Conservation (phyloP, 179 eudicot genomes). For the Silene noctiflora region DNA sequence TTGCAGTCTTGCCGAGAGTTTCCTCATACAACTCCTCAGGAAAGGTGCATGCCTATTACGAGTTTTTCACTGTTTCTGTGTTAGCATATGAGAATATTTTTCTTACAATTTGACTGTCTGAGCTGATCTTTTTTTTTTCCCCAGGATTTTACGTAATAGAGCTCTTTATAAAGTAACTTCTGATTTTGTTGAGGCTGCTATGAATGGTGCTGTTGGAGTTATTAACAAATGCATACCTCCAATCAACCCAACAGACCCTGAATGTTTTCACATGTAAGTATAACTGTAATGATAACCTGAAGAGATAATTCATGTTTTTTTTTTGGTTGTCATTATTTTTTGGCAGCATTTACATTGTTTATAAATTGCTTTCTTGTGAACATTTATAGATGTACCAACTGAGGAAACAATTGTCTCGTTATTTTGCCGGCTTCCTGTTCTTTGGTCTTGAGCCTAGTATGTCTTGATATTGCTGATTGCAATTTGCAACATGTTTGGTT, state of each 20-base stretch:
- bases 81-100: background rate
- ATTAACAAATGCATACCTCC: constrained; percentile 95
- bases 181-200: constrained; percentile 98
- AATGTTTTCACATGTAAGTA: constrained; percentile 98
- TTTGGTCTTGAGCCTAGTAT: no score
- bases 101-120: constrained; percentile 3
- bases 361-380: background rate
- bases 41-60: constrained; percentile 46
- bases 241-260: constrained; percentile 98
- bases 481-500: no score
- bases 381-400: background rate
- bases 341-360: background rate
- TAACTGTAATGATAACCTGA: background rate
- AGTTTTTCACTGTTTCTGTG: constrained; percentile 10
- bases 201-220: constrained; percentile 91
- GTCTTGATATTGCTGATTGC: no score
- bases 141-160: constrained; percentile 90
- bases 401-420: no score
- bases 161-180: constrained; percentile 96
- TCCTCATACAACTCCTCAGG: constrained; percentile 77
- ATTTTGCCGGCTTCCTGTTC: no score
- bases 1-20: constrained; percentile 96
- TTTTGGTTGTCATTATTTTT: background rate
- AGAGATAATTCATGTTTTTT: background rate
- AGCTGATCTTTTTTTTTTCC: background rate